phyloP scores from a whole-genome alignment of 2,329 filamentous ascomycete genomes.

The Camptophora hylomeconis region DNA sequence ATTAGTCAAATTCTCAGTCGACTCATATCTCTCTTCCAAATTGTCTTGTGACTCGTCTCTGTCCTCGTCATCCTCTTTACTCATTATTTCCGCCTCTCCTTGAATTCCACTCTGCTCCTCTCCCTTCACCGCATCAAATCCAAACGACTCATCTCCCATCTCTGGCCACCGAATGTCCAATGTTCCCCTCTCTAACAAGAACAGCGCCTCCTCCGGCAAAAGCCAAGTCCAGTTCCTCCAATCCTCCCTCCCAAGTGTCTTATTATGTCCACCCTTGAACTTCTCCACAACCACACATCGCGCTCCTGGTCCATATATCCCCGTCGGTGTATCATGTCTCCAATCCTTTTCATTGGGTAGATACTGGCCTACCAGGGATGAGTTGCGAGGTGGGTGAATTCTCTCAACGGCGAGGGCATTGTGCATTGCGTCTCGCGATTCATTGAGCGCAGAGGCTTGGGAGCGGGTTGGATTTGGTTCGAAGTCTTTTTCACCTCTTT shows the following conservation, averaged over 20 bases:
- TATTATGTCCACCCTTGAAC: slow-evolving; percentile 58
- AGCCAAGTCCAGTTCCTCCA: slow-evolving; percentile 62
- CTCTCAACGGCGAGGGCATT: slow-evolving; percentile 68
- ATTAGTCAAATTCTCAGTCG: slow-evolving; percentile 15
- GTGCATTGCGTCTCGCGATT: slow-evolving; percentile 78
- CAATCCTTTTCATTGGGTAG: slow-evolving; percentile 21
- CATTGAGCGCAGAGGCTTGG: slow-evolving; percentile 64
- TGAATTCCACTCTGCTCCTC: too few relatives aligned
- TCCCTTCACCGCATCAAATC: slow-evolving; percentile 20
- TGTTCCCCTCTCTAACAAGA: slow-evolving; percentile 74
- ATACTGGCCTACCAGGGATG: slow-evolving; percentile 58
- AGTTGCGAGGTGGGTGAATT: slow-evolving; percentile 50
- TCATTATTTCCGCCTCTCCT: too few relatives aligned
- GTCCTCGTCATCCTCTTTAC: slow-evolving; percentile 7
- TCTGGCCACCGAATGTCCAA: slow-evolving; percentile 76
- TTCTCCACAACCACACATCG: slow-evolving; percentile 52
- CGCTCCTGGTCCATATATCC: slow-evolving; percentile 17
- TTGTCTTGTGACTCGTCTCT: slow-evolving; percentile 9
- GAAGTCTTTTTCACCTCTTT: slow-evolving; percentile 94
- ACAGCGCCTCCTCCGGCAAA: slow-evolving; percentile 82
- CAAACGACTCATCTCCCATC: slow-evolving; percentile 21
- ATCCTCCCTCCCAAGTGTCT: slow-evolving; percentile 61
- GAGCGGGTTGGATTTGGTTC: slow-evolving; percentile 79
- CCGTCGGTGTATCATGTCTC: slow-evolving; percentile 12
- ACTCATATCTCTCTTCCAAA: slow-evolving; percentile 5